These are phyloP conservation scores for Eucalyptus regnans DNA, from an alignment of 345 rosid species.

Conservation along the genomic window DNA sequence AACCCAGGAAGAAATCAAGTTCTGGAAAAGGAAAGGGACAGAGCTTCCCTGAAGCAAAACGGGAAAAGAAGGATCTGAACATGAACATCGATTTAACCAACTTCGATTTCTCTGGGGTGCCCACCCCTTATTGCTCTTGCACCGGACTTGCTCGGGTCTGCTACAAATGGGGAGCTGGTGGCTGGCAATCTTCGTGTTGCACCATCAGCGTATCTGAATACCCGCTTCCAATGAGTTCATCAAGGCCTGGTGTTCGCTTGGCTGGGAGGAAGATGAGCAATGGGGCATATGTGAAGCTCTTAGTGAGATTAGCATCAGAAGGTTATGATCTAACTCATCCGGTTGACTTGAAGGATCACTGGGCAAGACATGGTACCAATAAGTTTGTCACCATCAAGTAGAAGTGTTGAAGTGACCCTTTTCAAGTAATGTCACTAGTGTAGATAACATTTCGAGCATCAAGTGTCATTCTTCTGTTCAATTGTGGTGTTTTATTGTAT, in stretches of 20 bases:
- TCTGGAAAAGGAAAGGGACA: slow-evolving; percentile 14
- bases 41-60: slow-evolving; percentile 23
- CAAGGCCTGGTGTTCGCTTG: slow-evolving; percentile 42
- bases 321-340: slow-evolving; percentile 42
- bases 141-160: slow-evolving; percentile 41
- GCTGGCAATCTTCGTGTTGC: slow-evolving; percentile 78
- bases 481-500: not conserved
- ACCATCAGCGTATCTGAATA: slow-evolving; percentile 34
- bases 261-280: slow-evolving; percentile 76
- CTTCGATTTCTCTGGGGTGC: slow-evolving; percentile 36
- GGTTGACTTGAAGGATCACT: slow-evolving; percentile 51
- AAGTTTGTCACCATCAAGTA: slow-evolving; percentile 62
- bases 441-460: not conserved
- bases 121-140: slow-evolving; percentile 61
- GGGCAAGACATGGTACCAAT: slow-evolving; percentile 74
- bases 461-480: not conserved
- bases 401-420: not conserved
- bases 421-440: not conserved
- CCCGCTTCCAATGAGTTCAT: slow-evolving; percentile 54
- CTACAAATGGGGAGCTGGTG: slow-evolving; percentile 61
- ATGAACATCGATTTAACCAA: slow-evolving; percentile 18
- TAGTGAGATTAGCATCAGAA: slow-evolving; percentile 43
- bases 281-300: slow-evolving; percentile 50
- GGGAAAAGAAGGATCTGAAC: slow-evolving; percentile 34
- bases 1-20: slow-evolving; percentile 14